Conservation (phyloP, 169 alveolate species). For the Plasmodium gonderi region DNA sequence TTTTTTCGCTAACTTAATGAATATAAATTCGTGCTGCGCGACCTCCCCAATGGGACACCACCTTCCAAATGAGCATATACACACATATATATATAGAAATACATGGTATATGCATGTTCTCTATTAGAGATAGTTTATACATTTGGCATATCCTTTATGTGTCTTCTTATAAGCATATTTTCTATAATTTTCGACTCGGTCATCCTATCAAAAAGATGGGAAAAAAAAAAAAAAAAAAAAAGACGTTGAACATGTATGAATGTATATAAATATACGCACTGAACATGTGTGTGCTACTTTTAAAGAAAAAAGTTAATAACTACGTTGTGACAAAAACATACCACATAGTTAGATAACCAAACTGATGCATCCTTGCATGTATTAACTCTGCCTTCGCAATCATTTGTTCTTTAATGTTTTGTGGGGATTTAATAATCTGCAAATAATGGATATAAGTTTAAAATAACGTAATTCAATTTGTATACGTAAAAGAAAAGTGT, state of each 20-base stretch:
- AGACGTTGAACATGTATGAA: not conserved
- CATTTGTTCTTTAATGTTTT: constrained; percentile 53
- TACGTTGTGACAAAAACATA: constrained; percentile 4
- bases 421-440: constrained; percentile 51
- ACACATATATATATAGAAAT: not conserved
- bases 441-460: not conserved
- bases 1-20: not conserved
- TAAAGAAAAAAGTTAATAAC: not conserved
- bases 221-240: not conserved
- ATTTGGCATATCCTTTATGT: constrained; percentile 61
- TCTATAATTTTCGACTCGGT: constrained; percentile 68
- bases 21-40: not conserved
- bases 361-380: constrained; percentile 66
- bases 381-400: constrained; percentile 52
- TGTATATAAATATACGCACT: not conserved
- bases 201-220: constrained; percentile 26
- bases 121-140: not conserved
- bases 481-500: not conserved
- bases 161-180: constrained; percentile 68
- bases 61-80: not conserved
- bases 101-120: not conserved
- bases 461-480: not conserved
- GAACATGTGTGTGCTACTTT: not conserved
- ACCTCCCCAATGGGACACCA: not conserved
- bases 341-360: constrained; percentile 63